Evolutionary conservation across 2,329 filamentous ascomycete genomes (phyloP), one percentile per base, ranked within the genome.

Genomic region (Alternaria sp.): DNA sequence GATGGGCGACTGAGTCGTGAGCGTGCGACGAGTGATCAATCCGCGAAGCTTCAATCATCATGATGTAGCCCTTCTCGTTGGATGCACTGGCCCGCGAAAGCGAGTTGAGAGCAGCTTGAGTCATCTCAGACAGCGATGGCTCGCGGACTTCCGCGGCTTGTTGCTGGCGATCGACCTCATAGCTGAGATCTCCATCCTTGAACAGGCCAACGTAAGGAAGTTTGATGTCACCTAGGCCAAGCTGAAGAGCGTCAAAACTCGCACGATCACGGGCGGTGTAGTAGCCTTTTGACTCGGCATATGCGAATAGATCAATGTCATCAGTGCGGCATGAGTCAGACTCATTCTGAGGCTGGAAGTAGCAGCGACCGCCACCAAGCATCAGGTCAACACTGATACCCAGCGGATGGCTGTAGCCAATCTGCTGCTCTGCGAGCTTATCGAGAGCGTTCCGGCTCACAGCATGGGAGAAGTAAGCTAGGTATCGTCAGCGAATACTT

Each of bases 121-220:
- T 73, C 81, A 82, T 82, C 60, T 82, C 80, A 7, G 78, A 74
- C 7, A 82, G 70, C 6, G 79, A 81, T 13, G 80, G 81, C 61
- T 82, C 81, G 19, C 73, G 67, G 6, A 60, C 50, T n/a, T 74
- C 66, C 6, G 73, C 67, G 3, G 50, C 50, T 23, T 78, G 70
- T 44, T 80, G 76, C 50, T 81, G 76, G 45, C 81, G 78, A 50
- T 82, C 80, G 63, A 78, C 65, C 26, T 73, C 65, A 55, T 73
- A 73, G n/a, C 23, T 11, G 36, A 53, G 19, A 19, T 36, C n/a
- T 49, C 67, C 76, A 46, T 80, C 74, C 23, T 78, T 80, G 71
- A 81, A 82, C 6, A 82, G 72, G 4, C 81, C 80, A 23, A 82
- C 72, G 52, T 80, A 81, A 3, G 80, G 81, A 12, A 81, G 67